phyloP scores from a whole-genome alignment of 2,329 filamentous ascomycete species.

The Exutisphaerella laricina region DNA sequence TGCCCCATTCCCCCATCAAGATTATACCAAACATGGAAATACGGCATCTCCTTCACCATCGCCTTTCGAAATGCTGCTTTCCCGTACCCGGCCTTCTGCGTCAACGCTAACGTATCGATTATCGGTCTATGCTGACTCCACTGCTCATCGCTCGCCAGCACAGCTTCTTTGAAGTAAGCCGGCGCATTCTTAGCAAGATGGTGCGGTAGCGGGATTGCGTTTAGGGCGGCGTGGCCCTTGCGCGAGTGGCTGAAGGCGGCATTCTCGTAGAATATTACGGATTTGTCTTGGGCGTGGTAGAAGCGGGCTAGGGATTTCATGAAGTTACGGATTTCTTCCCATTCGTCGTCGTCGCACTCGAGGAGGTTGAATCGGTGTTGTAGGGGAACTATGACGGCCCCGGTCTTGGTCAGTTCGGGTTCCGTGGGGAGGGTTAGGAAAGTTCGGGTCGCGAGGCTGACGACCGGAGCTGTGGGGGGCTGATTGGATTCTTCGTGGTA shows the following conservation, averaged over 20 bases:
- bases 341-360: constrained; percentile 98
- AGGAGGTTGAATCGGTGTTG: constrained; percentile 83
- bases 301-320: constrained; percentile 94
- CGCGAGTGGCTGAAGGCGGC: constrained; percentile 68
- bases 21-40: constrained; percentile 95
- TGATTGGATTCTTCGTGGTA: constrained; percentile 74
- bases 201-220: constrained; percentile 81
- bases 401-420: constrained; percentile 76
- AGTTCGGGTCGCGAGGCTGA: constrained; percentile 78
- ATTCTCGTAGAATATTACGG: constrained; percentile 97
- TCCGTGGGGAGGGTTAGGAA: constrained; percentile 86
- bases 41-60: constrained; percentile 93
- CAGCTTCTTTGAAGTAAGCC: constrained; percentile 92
- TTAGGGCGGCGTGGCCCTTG: constrained; percentile 77
- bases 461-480: constrained; percentile 72
- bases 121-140: constrained; percentile 95
- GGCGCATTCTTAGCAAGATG: constrained; percentile 86
- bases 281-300: constrained; percentile 88
- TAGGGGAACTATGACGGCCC: constrained; percentile 82
- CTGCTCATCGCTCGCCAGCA: constrained; percentile 80
- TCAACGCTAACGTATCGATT: constrained; percentile 72
- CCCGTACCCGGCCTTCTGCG: constrained; percentile 61
- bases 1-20: constrained; percentile 90
- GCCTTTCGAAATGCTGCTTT: constrained; percentile 74
- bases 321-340: constrained; percentile 98